Conservation (phyloP, 495 filamentous ascomycete genomes). For the Cercophora scortea region DNA sequence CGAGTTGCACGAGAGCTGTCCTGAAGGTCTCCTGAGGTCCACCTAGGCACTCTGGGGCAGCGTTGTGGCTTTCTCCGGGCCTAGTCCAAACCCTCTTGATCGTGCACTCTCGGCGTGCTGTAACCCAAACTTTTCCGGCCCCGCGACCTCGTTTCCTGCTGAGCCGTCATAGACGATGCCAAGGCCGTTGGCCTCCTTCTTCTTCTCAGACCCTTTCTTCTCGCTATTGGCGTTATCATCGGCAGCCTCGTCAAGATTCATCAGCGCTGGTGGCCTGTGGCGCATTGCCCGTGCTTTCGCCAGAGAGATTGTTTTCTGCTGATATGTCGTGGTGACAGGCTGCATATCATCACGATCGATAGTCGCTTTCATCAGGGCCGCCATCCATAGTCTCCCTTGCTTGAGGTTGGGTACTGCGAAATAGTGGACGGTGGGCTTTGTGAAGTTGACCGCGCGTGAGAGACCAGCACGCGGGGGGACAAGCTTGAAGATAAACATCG, state of each 20-base stretch:
- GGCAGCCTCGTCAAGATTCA: slow-evolving; percentile 56
- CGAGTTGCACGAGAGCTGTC: background rate
- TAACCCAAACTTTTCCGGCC: slow-evolving; percentile 37
- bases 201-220: slow-evolving; percentile 8
- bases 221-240: slow-evolving; percentile 20
- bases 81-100: slow-evolving; percentile 22
- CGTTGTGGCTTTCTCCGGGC: slow-evolving; percentile 21
- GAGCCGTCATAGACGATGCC: slow-evolving; percentile 35
- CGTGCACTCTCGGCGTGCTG: slow-evolving; percentile 29
- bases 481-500: slow-evolving; percentile 96
- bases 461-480: slow-evolving; percentile 84
- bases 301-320: slow-evolving; percentile 85
- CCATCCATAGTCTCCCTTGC: slow-evolving; percentile 95
- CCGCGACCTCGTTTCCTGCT: slow-evolving; percentile 42
- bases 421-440: slow-evolving; percentile 92
- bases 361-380: slow-evolving; percentile 96
- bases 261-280: slow-evolving; percentile 80
- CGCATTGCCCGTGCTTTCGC: slow-evolving; percentile 75
- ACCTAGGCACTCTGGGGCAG: slow-evolving; percentile 36
- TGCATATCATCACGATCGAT: slow-evolving; percentile 86
- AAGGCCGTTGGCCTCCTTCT: slow-evolving; percentile 28
- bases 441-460: slow-evolving; percentile 89
- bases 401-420: slow-evolving; percentile 89
- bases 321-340: slow-evolving; percentile 80
- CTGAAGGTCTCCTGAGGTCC: background rate